Percentiles rank a stretch among this genome's conserved stretches.
These are phyloP conservation scores for Sphaerulina musiva DNA, from an alignment of 2,329 filamentous ascomycete genomes.

Conservation along the genomic window DNA sequence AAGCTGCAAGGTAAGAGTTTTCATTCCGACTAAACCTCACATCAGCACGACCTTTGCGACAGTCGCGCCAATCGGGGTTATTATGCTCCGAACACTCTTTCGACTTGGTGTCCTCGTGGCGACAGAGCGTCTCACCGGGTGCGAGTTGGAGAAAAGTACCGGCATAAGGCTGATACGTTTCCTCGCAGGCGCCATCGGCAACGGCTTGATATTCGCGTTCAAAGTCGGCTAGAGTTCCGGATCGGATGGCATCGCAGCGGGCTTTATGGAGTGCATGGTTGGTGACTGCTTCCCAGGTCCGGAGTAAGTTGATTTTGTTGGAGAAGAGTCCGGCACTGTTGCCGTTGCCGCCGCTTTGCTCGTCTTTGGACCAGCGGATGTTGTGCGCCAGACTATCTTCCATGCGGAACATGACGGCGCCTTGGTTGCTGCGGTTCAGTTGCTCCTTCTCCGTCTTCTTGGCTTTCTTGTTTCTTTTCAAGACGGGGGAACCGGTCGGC, in stretches of 20 bases:
- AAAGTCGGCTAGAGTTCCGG: conserved; percentile 6
- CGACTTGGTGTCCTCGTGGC: conserved; percentile 7
- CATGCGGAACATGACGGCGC: conserved; percentile 8
- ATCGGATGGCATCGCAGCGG: neutral
- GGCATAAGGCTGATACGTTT: neutral
- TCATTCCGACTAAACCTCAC: conserved; percentile 4
- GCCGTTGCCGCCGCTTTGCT: conserved; percentile 21
- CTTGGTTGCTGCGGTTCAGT: conserved; percentile 13
- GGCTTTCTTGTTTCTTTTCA: conserved; percentile 3
- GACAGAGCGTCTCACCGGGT: neutral
- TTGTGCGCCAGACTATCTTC: conserved; percentile 15
- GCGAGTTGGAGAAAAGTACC: conserved; percentile 9
- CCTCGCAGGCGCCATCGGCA: conserved; percentile 2
- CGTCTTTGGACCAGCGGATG: conserved; percentile 10
- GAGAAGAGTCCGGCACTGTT: conserved; percentile 17
- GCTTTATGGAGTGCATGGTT: conserved; percentile 6
- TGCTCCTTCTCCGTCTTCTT: conserved; percentile 23
- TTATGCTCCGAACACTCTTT: conserved; percentile 14
- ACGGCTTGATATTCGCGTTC: conserved; percentile 1
- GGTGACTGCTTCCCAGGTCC: conserved; percentile 3
- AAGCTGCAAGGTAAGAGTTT: neutral
- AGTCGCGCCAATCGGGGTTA: conserved; percentile 15
- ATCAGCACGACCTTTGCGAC: conserved; percentile 4
- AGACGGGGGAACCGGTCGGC: neutral
- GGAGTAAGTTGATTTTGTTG: conserved; percentile 17